Conservation (phyloP, 148 eudicot genomes). For the Vaccinium vitisidaea region DNA sequence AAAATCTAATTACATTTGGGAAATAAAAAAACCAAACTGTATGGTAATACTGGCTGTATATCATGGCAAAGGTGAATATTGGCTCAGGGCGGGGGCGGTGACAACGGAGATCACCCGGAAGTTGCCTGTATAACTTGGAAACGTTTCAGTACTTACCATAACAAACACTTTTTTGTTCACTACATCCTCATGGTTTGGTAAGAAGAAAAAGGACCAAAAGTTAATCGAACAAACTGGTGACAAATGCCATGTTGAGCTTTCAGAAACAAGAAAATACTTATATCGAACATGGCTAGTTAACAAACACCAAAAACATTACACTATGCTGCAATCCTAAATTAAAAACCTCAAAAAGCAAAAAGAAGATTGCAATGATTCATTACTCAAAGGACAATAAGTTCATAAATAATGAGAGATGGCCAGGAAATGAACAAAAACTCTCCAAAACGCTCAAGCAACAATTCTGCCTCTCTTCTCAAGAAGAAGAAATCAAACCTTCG, state of each 20-base stretch:
- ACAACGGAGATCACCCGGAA: too few species aligned
- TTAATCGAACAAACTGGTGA: too few species aligned
- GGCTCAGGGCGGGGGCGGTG: too few species aligned
- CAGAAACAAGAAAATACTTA: not conserved
- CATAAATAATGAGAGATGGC: slow-evolving; percentile 2
- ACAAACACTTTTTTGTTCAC: too few species aligned
- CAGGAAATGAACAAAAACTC: slow-evolving; percentile 1
- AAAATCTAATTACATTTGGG: not conserved
- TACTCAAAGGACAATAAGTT: not conserved
- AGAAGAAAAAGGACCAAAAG: too few species aligned
- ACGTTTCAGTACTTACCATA: too few species aligned
- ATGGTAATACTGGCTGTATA: not conserved
- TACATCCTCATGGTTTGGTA: too few species aligned
- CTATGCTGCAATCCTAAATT: not conserved
- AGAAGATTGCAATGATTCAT: not conserved
- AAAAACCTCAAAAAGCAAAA: not conserved
- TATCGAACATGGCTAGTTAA: not conserved
- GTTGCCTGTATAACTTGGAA: too few species aligned
- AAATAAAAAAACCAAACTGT: not conserved
- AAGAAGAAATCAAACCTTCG: slow-evolving; percentile 24
- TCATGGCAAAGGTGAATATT: not conserved
- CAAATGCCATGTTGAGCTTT: not conserved
- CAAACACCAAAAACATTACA: not conserved
- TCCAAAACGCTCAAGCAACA: not conserved
- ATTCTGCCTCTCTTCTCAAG: not conserved